A percentile compares a stretch with the other conserved stretches of the same genome.
Evolutionary conservation across 805 yeast species (phyloP).

Genomic region (Kuraishia ogatae): DNA sequence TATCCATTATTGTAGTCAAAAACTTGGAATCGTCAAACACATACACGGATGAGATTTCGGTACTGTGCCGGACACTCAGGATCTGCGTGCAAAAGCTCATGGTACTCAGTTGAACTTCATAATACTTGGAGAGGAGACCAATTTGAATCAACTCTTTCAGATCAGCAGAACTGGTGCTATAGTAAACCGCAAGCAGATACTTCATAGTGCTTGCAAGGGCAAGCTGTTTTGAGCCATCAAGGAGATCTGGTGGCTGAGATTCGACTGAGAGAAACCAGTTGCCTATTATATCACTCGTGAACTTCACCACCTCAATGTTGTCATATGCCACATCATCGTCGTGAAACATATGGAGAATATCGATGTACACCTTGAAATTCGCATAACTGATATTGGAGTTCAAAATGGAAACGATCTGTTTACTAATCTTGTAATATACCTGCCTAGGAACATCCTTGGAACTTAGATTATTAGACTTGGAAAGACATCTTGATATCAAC

Average conservation of each 20-base stretch:
- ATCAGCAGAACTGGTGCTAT: constrained; percentile 9
- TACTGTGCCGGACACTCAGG: not conserved
- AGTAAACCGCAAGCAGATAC: constrained; percentile 20
- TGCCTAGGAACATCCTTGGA: not conserved
- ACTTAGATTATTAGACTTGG: not conserved
- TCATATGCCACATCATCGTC: not conserved
- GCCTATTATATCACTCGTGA: not conserved
- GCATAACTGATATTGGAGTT: not conserved
- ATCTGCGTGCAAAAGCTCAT: constrained; percentile 20
- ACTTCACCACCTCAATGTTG: too few species aligned
- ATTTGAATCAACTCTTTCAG: constrained; percentile 20
- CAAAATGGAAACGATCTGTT: not conserved
- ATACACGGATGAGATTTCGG: not conserved
- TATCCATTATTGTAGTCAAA: not conserved
- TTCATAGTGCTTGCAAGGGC: constrained; percentile 25
- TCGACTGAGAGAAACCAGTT: not conserved
- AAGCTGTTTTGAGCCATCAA: constrained; percentile 45
- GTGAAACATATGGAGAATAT: not conserved
- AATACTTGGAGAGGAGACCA: constrained; percentile 29
- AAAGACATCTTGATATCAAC: constrained; percentile 13
- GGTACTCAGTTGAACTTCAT: constrained; percentile 36
- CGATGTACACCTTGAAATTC: constrained; percentile 2
- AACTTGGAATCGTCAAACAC: not conserved
- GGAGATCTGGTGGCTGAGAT: constrained; percentile 5
- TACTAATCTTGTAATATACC: not conserved